phyloP scores from a whole-genome alignment of 805 yeast species.

The Jamesozyma rosinii region DNA sequence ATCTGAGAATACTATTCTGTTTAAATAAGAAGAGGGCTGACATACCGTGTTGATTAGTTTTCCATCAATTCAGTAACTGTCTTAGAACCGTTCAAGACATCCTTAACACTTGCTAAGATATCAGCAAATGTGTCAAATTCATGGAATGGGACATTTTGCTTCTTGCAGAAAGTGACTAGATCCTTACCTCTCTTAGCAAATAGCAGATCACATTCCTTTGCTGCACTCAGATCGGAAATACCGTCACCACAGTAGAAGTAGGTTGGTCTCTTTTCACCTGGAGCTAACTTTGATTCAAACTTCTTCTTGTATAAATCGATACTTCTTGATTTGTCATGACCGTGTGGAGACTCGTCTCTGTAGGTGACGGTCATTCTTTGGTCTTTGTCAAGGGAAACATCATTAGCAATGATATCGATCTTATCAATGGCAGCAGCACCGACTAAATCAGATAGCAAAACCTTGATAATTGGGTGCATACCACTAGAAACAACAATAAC shows the following conservation, averaged over 20 bases:
- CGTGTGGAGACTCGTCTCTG: constrained; percentile 78
- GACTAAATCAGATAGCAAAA: constrained; percentile 61
- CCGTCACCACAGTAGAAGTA: constrained; percentile 97
- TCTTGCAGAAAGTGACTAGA: constrained; percentile 71
- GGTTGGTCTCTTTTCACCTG: constrained; percentile 42
- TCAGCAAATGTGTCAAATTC: constrained; percentile 73
- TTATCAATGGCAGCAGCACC: constrained; percentile 66
- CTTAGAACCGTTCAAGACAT: constrained; percentile 36
- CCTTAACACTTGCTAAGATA: constrained; percentile 53
- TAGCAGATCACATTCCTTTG: constrained; percentile 84
- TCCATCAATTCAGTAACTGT: constrained; percentile 28
- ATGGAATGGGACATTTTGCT: constrained; percentile 73
- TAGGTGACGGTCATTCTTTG: constrained; percentile 76
- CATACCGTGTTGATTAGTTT: no score
- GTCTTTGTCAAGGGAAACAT: constrained; percentile 46
- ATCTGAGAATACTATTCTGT: no score
- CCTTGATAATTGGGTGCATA: constrained; percentile 84
- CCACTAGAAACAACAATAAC: constrained; percentile 85
- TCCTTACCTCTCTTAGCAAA: constrained; percentile 93
- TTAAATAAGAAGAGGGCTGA: no score
- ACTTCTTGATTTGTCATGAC: constrained; percentile 88
- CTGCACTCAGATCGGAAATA: constrained; percentile 89
- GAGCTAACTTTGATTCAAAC: constrained; percentile 23
- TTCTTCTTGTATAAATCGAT: constrained; percentile 41
- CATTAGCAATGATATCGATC: constrained; percentile 77